phyloP scores from a whole-genome alignment of 805 yeast genomes.

The Lipomyces yamadae region DNA sequence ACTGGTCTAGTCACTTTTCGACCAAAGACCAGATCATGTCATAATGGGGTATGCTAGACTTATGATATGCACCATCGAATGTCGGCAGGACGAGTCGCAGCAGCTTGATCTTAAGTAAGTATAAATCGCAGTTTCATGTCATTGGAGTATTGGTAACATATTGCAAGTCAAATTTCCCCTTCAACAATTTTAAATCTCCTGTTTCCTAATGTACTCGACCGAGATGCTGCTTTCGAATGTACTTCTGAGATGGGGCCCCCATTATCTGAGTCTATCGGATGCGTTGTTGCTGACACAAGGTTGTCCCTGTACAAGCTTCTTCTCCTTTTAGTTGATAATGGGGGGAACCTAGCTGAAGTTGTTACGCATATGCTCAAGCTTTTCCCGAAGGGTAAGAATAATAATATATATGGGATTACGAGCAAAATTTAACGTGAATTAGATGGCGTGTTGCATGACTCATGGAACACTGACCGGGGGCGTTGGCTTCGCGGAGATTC shows the following conservation, averaged over 20 bases:
- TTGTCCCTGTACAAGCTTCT: constrained; percentile 14
- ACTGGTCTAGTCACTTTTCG: constrained; percentile 15
- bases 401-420: background rate
- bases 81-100: constrained; percentile 1
- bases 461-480: constrained; percentile 29
- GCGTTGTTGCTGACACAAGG: constrained; percentile 17
- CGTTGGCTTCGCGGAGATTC: constrained; percentile 28
- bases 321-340: constrained; percentile 4
- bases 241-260: background rate
- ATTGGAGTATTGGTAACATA: background rate
- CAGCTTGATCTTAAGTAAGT: background rate
- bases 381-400: constrained; percentile 18
- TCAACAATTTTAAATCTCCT: constrained; percentile 8
- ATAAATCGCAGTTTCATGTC: background rate
- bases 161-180: constrained; percentile 1
- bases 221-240: background rate
- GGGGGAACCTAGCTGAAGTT: constrained; percentile 1
- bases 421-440: background rate
- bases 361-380: constrained; percentile 8
- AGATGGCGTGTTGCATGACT: constrained; percentile 19
- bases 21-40: constrained; percentile 7
- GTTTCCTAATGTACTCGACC: constrained; percentile 10
- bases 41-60: constrained; percentile 19
- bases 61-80: constrained; percentile 17
- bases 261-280: constrained; percentile 12